Evolutionary conservation across 177 flowering plant genomes (phyloP).

Genomic region (Tripterygium wilfordii): DNA sequence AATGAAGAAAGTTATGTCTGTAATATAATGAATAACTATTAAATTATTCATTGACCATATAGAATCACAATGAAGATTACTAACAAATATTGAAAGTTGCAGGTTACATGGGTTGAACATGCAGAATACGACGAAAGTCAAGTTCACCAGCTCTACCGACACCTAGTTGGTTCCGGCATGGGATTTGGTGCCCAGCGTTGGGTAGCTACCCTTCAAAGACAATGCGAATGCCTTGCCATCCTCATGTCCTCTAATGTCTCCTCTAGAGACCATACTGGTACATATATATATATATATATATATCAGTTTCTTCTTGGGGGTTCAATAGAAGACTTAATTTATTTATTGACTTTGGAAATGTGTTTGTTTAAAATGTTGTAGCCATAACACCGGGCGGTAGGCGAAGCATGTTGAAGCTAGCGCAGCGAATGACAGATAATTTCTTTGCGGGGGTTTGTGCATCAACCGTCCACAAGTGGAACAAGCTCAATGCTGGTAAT

Average conservation of each 20-base stretch:
- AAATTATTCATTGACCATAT: neutral
- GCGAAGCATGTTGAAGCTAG: slow-evolving; percentile 93
- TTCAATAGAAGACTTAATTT: too few relatives aligned
- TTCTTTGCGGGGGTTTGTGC: slow-evolving; percentile 94
- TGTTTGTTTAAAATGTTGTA: slow-evolving; percentile 5
- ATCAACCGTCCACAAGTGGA: slow-evolving; percentile 89
- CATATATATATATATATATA: neutral
- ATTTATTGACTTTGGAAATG: neutral
- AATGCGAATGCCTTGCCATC: slow-evolving; percentile 90
- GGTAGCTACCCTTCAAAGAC: slow-evolving; percentile 87
- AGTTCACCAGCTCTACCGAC: slow-evolving; percentile 77
- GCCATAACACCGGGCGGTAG: slow-evolving; percentile 74
- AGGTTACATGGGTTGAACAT: slow-evolving; percentile 99
- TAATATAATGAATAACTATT: too few relatives aligned
- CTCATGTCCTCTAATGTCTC: slow-evolving; percentile 76
- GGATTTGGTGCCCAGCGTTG: slow-evolving; percentile 94
- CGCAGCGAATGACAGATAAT: slow-evolving; percentile 86
- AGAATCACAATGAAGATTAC: neutral
- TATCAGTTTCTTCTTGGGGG: too few relatives aligned
- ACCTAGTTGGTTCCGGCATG: slow-evolving; percentile 70
- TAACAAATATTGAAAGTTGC: slow-evolving; percentile 8
- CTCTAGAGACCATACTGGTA: slow-evolving; percentile 56
- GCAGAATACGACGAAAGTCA: slow-evolving; percentile 76
- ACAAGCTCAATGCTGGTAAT: slow-evolving; percentile 59
- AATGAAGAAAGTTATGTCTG: too few relatives aligned